phyloP scores from a whole-genome alignment of 2,329 filamentous ascomycete genomes.

The Alternaria sp. region DNA sequence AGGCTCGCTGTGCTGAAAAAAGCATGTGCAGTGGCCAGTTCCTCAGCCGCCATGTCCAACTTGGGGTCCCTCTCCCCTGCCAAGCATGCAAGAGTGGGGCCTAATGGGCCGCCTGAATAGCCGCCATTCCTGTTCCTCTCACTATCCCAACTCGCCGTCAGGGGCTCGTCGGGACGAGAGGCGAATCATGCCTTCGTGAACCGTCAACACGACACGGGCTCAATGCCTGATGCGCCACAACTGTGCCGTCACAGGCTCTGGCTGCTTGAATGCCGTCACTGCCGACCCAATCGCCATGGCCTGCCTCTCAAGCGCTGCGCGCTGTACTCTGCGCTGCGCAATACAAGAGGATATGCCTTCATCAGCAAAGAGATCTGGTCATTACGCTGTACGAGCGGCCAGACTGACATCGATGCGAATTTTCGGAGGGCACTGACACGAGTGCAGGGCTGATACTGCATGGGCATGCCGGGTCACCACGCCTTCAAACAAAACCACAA shows the following conservation, averaged over 20 bases:
- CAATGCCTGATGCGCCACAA: slow-evolving; percentile 21
- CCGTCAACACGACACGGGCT: slow-evolving; percentile 16
- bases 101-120: slow-evolving; percentile 18
- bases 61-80: slow-evolving; percentile 35
- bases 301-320: not conserved
- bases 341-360: not conserved
- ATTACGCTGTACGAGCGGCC: slow-evolving; percentile 14
- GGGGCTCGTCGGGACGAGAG: slow-evolving; percentile 29
- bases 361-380: not conserved
- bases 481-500: slow-evolving; percentile 27
- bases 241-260: slow-evolving; percentile 2
- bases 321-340: not conserved
- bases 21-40: slow-evolving; percentile 15
- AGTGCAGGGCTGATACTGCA: slow-evolving; percentile 27
- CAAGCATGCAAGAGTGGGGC: slow-evolving; percentile 34
- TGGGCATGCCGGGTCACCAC: slow-evolving; percentile 32
- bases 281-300: not conserved
- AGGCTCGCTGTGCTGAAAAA: slow-evolving; percentile 8
- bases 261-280: not conserved
- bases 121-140: slow-evolving; percentile 35
- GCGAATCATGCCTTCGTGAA: slow-evolving; percentile 34
- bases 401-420: slow-evolving; percentile 13
- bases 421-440: slow-evolving; percentile 12
- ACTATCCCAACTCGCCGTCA: slow-evolving; percentile 30
- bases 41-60: slow-evolving; percentile 16